Base-by-base conservation (phyloP, 164 flowering plant species). In the Sextonia rubra region DNA sequence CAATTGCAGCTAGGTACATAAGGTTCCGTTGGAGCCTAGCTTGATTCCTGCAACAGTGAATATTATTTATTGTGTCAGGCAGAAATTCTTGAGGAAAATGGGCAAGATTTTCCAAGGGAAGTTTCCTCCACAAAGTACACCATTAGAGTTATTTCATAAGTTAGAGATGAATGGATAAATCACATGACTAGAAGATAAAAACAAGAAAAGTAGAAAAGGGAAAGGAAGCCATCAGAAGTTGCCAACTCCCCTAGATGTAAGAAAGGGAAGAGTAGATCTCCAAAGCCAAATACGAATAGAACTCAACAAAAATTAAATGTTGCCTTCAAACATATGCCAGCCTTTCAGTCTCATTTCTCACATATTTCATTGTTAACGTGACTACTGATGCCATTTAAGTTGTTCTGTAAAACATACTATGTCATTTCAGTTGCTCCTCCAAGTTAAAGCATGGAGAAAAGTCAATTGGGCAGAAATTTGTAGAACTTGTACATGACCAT, bases 1-100 rank as follows among this genome's bases (percentile, higher is more conserved):
- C 97, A 80, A 94, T 91, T 8, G 98, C 98, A 71, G 98, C 98
- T 70, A 94, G 83, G 82, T 94, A 94, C 97, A 94, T 91, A n/a
- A 94, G 91, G 80, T 93, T 93, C 17, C 85, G 73, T 81, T 91
- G 97, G 30, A 91, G 88, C 83, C 82, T 88, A 24, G 96, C 93
- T 77, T 91, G 98, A 73, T 89, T 90, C 83, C 97, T 93, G 83
- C 44, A 64, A 32, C 30, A 56, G 37, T 37, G 27, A 30, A 52
- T 52, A 3, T 52, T 0, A 20, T 52, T 52, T 3, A 12, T 52
- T 15, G 58, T 20, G 7, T 52, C n/a, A 1, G n/a, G 58, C n/a
- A 52, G n/a, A 52, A 20, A 52, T 18, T 15, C 58, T 2, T 12
- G 14, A 52, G n/a, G 58, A 52, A 52, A 52, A 14, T 52, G 20